phyloP scores from a whole-genome alignment of 139 green algal genomes.

The Raphidocelis subcapitata region DNA sequence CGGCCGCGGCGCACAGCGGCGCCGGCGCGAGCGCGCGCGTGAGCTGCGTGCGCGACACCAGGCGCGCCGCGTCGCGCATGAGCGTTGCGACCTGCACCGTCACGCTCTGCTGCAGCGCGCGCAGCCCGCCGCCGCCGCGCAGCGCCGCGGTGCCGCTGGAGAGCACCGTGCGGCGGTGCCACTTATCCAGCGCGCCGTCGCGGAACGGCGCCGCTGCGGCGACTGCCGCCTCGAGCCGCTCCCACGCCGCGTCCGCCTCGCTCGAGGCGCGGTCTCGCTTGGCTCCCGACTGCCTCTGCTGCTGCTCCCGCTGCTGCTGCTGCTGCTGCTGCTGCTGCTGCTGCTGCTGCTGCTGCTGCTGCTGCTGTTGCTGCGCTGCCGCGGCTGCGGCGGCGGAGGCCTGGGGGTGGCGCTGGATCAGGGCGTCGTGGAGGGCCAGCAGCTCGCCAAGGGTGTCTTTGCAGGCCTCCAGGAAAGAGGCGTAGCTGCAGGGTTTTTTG shows the following conservation, averaged over 20 bases:
- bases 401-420: conserved; percentile 44
- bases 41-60: conserved; percentile 46
- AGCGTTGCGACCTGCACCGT: conserved; percentile 58
- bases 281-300: conserved; percentile 2
- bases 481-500: conserved; percentile 30
- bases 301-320: conserved; percentile 1
- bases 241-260: conserved; percentile 17
- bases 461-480: neutral
- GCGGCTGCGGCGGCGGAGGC: conserved; percentile 21
- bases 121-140: conserved; percentile 47
- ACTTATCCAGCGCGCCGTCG: conserved; percentile 75
- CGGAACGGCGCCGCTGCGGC: conserved; percentile 50
- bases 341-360: neutral
- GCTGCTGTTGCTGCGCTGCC: neutral
- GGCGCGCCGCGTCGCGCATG: conserved; percentile 16
- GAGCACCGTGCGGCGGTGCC: conserved; percentile 79
- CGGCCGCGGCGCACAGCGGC: conserved; percentile 28
- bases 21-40: conserved; percentile 24
- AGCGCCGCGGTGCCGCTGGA: conserved; percentile 36
- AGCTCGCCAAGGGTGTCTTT: conserved; percentile 38
- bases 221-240: conserved; percentile 10
- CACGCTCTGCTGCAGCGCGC: conserved; percentile 73
- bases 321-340: neutral
- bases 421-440: conserved; percentile 46
- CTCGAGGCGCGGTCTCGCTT: neutral